Conservation (phyloP, 495 filamentous ascomycete species). For the Hypomontagnella monticulosa region DNA sequence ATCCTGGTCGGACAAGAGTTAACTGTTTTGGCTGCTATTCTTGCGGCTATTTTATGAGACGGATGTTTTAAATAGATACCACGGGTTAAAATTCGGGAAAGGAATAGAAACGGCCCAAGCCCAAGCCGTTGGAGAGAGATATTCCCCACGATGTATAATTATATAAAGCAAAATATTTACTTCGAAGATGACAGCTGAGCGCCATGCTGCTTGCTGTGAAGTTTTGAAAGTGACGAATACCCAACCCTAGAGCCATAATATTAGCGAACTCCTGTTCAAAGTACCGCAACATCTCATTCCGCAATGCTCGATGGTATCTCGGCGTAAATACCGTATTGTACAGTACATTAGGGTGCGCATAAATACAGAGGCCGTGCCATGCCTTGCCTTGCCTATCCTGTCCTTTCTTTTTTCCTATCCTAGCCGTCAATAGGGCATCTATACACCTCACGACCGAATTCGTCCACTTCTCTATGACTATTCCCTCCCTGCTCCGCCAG, state of each 20-base stretch:
- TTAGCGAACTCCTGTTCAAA: slow-evolving; percentile 3
- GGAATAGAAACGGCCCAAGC: too few species aligned
- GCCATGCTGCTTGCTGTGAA: too few species aligned
- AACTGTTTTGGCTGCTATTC: too few species aligned
- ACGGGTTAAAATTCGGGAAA: too few species aligned
- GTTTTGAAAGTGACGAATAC: neutral
- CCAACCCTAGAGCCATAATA: neutral
- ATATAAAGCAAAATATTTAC: neutral
- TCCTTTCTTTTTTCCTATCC: slow-evolving; percentile 16
- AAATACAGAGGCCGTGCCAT: slow-evolving; percentile 28
- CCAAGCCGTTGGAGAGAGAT: too few species aligned
- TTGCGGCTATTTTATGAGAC: too few species aligned
- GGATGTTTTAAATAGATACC: too few species aligned
- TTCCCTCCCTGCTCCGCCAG: slow-evolving; percentile 51
- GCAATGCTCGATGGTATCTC: slow-evolving; percentile 7
- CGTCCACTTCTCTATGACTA: slow-evolving; percentile 44
- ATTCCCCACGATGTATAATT: neutral
- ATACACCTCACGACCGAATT: slow-evolving; percentile 56
- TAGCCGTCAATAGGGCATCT: slow-evolving; percentile 67
- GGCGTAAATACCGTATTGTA: slow-evolving; percentile 31
- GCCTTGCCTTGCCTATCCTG: slow-evolving; percentile 11
- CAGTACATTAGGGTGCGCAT: slow-evolving; percentile 25
- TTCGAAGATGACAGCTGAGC: too few species aligned
- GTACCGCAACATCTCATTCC: slow-evolving; percentile 13
- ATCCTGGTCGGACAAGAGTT: too few species aligned